Evolutionary conservation across 1,139 yeast species (phyloP).

Genomic region (Blastobotrys buckinghamii): DNA sequence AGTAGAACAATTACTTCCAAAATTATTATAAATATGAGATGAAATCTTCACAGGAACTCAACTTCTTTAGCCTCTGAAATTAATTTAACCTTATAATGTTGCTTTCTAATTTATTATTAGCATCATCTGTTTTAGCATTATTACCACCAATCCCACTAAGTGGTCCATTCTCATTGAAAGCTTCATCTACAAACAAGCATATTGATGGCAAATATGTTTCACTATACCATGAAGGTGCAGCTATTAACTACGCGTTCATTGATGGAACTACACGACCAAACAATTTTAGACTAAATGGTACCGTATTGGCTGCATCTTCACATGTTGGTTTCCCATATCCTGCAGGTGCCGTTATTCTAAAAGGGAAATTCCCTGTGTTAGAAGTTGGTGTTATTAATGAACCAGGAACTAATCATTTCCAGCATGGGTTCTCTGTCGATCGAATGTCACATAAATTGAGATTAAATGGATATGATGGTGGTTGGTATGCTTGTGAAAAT

Average conservation of each 20-base stretch:
- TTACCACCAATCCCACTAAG: too few species aligned
- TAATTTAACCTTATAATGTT: too few species aligned
- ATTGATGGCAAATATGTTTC: conserved; percentile 31
- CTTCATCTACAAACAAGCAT: neutral
- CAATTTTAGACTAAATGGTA: conserved; percentile 4
- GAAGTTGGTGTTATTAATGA: conserved; percentile 5
- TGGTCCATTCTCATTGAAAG: conserved; percentile 2
- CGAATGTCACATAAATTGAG: neutral
- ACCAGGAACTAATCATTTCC: conserved; percentile 2
- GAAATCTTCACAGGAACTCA: too few species aligned
- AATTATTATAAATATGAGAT: too few species aligned
- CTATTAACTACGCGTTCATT: conserved; percentile 38
- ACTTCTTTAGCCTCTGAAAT: too few species aligned
- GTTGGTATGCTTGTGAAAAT: conserved; percentile 13
- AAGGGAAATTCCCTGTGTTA: neutral
- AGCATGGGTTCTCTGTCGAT: neutral
- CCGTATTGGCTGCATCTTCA: conserved; percentile 24
- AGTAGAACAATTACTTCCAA: too few species aligned
- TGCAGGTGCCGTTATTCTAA: neutral
- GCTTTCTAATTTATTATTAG: too few species aligned
- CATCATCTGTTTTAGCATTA: too few species aligned
- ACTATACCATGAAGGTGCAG: conserved; percentile 47
- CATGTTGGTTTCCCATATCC: neutral
- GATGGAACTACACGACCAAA: neutral
- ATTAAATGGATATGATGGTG: neutral